These are phyloP conservation scores for Coemansia reversa DNA, from an alignment of 192 early-diverging fungal species.

Conservation along the genomic window DNA sequence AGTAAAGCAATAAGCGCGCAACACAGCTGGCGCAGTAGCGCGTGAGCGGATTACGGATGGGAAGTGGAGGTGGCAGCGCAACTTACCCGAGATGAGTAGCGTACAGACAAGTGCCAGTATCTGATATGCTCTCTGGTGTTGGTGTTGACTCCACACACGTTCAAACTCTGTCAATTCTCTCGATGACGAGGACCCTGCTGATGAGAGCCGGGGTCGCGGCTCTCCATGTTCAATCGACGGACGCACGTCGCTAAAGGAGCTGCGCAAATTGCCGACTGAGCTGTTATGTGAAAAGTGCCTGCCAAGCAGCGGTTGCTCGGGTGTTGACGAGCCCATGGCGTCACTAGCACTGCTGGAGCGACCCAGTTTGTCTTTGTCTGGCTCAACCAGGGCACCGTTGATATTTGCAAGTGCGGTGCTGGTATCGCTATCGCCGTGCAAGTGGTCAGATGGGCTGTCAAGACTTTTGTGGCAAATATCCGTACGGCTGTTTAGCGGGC, in stretches of 20 bases:
- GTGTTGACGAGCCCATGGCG: conserved; percentile 20
- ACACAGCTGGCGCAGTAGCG: neutral
- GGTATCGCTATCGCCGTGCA: neutral
- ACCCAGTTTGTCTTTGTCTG: conserved; percentile 4
- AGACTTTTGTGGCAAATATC: neutral
- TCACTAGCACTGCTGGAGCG: conserved; percentile 7
- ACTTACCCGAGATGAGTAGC: conserved; percentile 62
- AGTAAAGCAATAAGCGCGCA: neutral
- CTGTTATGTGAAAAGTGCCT: conserved; percentile 4
- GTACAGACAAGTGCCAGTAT: conserved; percentile 59
- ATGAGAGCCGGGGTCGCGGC: conserved; percentile 28
- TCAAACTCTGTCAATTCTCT: conserved; percentile 40
- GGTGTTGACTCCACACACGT: conserved; percentile 30
- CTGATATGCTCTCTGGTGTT: conserved; percentile 53
- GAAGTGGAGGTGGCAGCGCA: neutral
- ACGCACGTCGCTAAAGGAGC: conserved; percentile 18
- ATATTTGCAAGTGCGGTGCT: conserved; percentile 3
- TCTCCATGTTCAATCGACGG: conserved; percentile 16
- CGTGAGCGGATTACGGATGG: neutral
- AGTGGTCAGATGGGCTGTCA: neutral
- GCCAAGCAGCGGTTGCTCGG: conserved; percentile 50
- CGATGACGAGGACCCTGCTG: conserved; percentile 15
- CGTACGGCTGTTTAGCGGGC: neutral
- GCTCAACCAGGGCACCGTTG: neutral
- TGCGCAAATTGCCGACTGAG: conserved; percentile 1